A percentile compares a stretch with the other conserved stretches of the same genome.
These are phyloP conservation scores for Dendryphion nanum DNA, from an alignment of 2,329 filamentous ascomycete species.

Conservation along the genomic window DNA sequence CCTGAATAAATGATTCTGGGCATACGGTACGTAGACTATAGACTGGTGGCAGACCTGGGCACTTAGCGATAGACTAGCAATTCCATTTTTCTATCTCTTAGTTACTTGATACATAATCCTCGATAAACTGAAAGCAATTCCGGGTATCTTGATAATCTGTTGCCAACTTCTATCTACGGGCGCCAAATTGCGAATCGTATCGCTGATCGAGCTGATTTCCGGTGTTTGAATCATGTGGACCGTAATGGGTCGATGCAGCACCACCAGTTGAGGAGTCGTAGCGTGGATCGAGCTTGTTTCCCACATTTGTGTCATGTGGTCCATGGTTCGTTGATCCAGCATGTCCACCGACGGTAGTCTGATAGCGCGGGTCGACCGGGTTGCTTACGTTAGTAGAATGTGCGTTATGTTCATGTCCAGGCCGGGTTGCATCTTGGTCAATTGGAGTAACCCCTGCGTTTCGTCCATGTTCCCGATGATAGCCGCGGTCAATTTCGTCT, in stretches of 20 bases:
- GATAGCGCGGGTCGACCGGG: too few relatives aligned
- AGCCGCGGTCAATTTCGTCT: constrained; percentile 33
- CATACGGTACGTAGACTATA: too few relatives aligned
- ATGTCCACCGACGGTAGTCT: not conserved
- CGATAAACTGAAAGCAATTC: not conserved
- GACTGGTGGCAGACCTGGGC: not conserved
- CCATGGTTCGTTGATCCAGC: constrained; percentile 22
- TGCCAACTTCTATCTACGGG: too few relatives aligned
- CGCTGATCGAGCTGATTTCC: too few relatives aligned
- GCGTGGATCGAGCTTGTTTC: constrained; percentile 21
- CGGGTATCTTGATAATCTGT: not conserved
- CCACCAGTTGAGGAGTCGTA: too few relatives aligned
- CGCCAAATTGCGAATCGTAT: too few relatives aligned
- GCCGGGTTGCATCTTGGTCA: constrained; percentile 15
- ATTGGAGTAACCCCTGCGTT: constrained; percentile 27
- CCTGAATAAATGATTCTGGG: not conserved
- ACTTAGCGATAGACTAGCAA: not conserved
- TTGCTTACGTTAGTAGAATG: not conserved
- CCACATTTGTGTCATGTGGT: constrained; percentile 13
- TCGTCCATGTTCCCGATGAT: constrained; percentile 31
- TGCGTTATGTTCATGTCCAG: constrained; percentile 6
- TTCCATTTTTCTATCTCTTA: not conserved
- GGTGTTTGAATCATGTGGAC: too few relatives aligned
- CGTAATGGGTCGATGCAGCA: too few relatives aligned
- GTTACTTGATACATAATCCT: too few relatives aligned